A percentile compares a stretch with the other conserved stretches of the same genome.
phyloP scores from a whole-genome alignment of 2,329 filamentous ascomycete species.

The Annulohypoxylon truncatum region DNA sequence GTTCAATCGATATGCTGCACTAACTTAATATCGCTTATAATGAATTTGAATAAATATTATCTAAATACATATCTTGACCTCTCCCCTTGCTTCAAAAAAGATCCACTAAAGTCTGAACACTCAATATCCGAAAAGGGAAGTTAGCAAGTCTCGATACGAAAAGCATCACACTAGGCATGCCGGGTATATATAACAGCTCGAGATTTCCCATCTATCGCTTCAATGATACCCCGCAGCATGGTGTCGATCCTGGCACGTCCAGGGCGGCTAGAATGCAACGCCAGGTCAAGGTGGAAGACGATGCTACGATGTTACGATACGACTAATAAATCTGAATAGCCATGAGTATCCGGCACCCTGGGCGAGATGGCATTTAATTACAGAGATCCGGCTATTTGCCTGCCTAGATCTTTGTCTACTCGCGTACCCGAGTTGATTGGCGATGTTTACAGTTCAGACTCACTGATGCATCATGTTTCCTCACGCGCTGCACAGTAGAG shows the following conservation, averaged over 20 bases:
- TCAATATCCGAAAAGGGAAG: constrained; percentile 6
- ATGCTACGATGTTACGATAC: constrained; percentile 14
- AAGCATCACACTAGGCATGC: constrained; percentile 4
- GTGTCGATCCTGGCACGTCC: constrained; percentile 24
- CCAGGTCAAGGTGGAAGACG: constrained; percentile 17
- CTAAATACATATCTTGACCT: not conserved
- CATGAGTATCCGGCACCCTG: constrained; percentile 18
- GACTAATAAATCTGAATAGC: constrained; percentile 21
- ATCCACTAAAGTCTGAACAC: not conserved
- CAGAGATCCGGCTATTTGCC: constrained; percentile 29
- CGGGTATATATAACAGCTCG: not conserved
- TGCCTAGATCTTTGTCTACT: not conserved
- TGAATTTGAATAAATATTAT: not conserved
- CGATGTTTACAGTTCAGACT: no score
- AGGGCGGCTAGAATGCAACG: constrained; percentile 21
- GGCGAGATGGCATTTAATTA: constrained; percentile 20
- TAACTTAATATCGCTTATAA: not conserved
- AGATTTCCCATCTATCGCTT: constrained; percentile 21
- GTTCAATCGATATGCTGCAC: not conserved
- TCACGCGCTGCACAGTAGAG: constrained; percentile 1
- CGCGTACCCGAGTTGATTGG: not conserved
- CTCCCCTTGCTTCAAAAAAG: not conserved
- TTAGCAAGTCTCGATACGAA: not conserved
- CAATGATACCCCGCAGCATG: constrained; percentile 30
- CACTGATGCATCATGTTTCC: constrained; percentile 21